Percentiles rank a stretch among this genome's conserved stretches.
Conservation (phyloP, 768 basidiomycete genomes). For the Boletus coccyginus region DNA sequence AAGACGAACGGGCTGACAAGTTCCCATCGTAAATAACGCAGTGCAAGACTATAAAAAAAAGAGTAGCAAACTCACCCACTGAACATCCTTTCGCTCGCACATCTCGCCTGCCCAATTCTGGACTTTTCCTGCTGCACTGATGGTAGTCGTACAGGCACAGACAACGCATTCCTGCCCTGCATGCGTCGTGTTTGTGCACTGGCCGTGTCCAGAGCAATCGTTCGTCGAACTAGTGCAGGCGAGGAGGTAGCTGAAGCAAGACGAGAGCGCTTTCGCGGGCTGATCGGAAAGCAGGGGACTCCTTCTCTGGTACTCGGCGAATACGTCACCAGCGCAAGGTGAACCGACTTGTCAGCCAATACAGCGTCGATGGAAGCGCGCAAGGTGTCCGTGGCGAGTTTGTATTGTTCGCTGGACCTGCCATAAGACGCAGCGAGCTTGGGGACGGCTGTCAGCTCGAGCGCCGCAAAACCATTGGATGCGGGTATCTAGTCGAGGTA, state of each 20-base stretch:
- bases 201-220: constrained; percentile 67
- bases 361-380: constrained; percentile 46
- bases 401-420: constrained; percentile 53
- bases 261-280: constrained; percentile 57
- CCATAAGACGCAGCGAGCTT: constrained; percentile 49
- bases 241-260: constrained; percentile 56
- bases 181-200: constrained; percentile 61
- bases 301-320: constrained; percentile 37
- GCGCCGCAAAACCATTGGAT: constrained; percentile 57
- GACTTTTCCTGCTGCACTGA: constrained; percentile 50
- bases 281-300: constrained; percentile 41
- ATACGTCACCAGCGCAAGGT: constrained; percentile 55
- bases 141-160: constrained; percentile 47
- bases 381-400: constrained; percentile 42
- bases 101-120: constrained; percentile 71
- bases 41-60: not conserved
- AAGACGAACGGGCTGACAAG: constrained; percentile 66
- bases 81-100: constrained; percentile 77
- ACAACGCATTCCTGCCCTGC: constrained; percentile 53
- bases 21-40: not conserved
- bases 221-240: constrained; percentile 61
- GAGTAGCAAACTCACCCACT: constrained; percentile 59
- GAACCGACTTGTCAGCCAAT: constrained; percentile 37
- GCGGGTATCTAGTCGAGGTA: constrained; percentile 38
- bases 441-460: constrained; percentile 53